These are phyloP conservation scores for Tubosaeta brunneosetosa DNA, from an alignment of 768 basidiomycete genomes.

Conservation along the genomic window DNA sequence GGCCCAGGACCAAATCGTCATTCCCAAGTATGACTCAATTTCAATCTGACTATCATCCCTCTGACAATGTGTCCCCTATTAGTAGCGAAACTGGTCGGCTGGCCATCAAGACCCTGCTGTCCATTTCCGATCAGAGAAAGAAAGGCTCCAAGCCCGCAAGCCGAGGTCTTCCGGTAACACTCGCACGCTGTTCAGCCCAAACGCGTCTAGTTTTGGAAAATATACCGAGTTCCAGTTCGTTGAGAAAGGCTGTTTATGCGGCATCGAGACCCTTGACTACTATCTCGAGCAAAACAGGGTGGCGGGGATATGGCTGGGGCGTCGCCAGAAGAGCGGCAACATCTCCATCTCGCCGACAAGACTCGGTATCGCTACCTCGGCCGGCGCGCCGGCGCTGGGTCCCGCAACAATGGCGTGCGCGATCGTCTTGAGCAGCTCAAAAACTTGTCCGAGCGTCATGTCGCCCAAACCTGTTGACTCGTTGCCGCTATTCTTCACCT, in stretches of 20 bases:
- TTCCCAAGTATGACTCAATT: conserved; percentile 62
- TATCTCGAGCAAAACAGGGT: conserved; percentile 90
- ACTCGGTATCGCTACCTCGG: conserved; percentile 84
- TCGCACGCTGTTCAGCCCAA: conserved; percentile 86
- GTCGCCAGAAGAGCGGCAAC: conserved; percentile 79
- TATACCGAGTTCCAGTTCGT: conserved; percentile 98
- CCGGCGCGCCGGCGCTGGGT: conserved; percentile 48
- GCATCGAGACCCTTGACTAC: conserved; percentile 94
- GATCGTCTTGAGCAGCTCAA: conserved; percentile 72
- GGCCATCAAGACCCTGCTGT: conserved; percentile 84
- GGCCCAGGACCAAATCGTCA: conserved; percentile 84
- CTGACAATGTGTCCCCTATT: conserved; percentile 8
- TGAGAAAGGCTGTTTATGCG: conserved; percentile 81
- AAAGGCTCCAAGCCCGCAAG: conserved; percentile 84
- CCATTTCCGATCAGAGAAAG: conserved; percentile 83
- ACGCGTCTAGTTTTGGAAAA: conserved; percentile 95
- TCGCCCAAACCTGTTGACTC: conserved; percentile 93
- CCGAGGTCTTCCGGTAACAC: conserved; percentile 88
- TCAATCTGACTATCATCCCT: not conserved
- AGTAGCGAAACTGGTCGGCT: conserved; percentile 89
- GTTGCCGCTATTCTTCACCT: conserved; percentile 94
- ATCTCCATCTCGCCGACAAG: conserved; percentile 79
- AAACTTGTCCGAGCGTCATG: conserved; percentile 93
- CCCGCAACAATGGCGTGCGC: conserved; percentile 43
- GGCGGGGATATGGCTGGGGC: conserved; percentile 84